These are phyloP conservation scores for Diaporthe sp. DNA, from an alignment of 2,329 filamentous ascomycete species.

Conservation along the genomic window DNA sequence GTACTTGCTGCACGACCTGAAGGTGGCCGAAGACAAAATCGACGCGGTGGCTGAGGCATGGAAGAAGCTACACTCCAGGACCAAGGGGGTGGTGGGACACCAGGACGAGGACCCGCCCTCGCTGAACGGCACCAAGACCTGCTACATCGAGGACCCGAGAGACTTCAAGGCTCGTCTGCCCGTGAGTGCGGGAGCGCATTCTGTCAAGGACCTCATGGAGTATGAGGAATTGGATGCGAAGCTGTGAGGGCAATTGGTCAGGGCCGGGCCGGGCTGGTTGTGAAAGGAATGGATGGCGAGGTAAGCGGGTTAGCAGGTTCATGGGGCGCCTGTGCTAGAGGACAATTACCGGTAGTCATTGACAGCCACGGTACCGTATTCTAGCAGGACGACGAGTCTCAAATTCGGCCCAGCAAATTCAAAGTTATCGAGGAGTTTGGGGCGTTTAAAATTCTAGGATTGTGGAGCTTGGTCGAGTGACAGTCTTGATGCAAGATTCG, in stretches of 20 bases:
- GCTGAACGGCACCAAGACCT: slow-evolving; percentile 63
- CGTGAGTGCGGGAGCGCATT: slow-evolving; percentile 77
- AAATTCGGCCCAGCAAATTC: too few species aligned
- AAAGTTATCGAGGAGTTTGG: too few species aligned
- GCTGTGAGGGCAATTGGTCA: slow-evolving; percentile 61
- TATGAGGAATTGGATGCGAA: slow-evolving; percentile 90
- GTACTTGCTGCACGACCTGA: slow-evolving; percentile 60
- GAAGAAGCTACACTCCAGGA: slow-evolving; percentile 45
- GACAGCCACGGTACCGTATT: too few species aligned
- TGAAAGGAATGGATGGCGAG: too few species aligned
- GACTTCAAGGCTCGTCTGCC: slow-evolving; percentile 82
- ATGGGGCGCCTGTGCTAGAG: too few species aligned
- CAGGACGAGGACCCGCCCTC: slow-evolving; percentile 48
- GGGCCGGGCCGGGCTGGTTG: not conserved
- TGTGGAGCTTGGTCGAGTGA: too few species aligned
- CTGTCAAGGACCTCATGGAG: slow-evolving; percentile 80
- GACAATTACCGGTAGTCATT: too few species aligned
- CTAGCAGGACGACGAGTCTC: too few species aligned
- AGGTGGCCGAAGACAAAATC: slow-evolving; percentile 61
- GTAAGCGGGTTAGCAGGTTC: too few species aligned
- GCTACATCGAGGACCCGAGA: slow-evolving; percentile 82
- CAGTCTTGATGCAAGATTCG: too few species aligned
- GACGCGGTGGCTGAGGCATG: slow-evolving; percentile 52
- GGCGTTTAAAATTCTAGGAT: too few species aligned
- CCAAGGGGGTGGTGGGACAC: slow-evolving; percentile 47